phyloP scores from a whole-genome alignment of 2,329 filamentous ascomycete genomes.

The Talaromyces sp. region DNA sequence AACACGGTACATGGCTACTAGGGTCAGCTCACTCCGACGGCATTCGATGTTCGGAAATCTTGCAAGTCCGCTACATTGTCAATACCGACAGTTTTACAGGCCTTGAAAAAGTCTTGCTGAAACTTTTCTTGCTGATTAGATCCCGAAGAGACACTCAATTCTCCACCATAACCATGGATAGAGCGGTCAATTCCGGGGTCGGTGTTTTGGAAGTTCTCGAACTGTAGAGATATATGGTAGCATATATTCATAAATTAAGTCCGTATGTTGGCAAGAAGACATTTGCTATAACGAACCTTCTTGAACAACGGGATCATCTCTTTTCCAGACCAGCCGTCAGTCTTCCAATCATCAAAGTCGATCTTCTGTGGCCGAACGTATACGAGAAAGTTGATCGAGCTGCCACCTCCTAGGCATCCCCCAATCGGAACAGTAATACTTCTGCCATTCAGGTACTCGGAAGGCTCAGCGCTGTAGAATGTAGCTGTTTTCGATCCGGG shows the following conservation, averaged over 20 bases:
- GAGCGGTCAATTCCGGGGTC: slow-evolving; percentile 18
- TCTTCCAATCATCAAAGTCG: slow-evolving; percentile 9
- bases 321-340: slow-evolving; percentile 7
- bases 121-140: slow-evolving; percentile 20
- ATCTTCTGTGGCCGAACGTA: slow-evolving; percentile 10
- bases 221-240: slow-evolving; percentile 8
- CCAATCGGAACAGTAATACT: neutral
- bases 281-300: slow-evolving; percentile 11
- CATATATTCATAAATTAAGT: neutral
- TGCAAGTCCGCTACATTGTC: slow-evolving; percentile 18
- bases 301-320: slow-evolving; percentile 9
- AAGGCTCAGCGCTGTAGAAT: neutral
- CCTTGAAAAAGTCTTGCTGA: slow-evolving; percentile 21
- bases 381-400: slow-evolving; percentile 12
- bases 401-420: slow-evolving; percentile 7
- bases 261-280: no score
- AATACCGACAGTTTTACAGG: slow-evolving; percentile 19
- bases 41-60: slow-evolving; percentile 20
- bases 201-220: slow-evolving; percentile 21
- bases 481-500: slow-evolving; percentile 2
- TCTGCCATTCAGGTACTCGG: neutral
- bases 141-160: slow-evolving; percentile 20
- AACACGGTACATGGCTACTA: neutral
- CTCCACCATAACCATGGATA: slow-evolving; percentile 21
- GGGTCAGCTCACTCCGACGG: slow-evolving; percentile 19